Evolutionary conservation across 345 rosid genomes (phyloP), one percentile per base, ranked within the genome.

Genomic region (Triadica sebifera): DNA sequence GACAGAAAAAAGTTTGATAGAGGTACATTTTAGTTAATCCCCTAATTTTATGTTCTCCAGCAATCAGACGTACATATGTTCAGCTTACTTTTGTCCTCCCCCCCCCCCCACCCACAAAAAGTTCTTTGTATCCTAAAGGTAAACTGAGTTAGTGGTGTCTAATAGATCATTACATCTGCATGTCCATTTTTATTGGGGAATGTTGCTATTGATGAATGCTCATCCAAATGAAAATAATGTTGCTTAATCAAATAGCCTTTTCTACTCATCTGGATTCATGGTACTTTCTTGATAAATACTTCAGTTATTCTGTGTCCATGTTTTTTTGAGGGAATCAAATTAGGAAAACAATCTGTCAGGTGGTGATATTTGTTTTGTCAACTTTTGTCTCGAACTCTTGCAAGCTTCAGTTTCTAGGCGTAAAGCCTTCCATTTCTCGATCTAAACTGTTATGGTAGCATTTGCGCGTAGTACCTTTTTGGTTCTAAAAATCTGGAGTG

Each of bases 1-100:
- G 98, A 96, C 83, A 87, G 85, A 83, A 89, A 86, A 57, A 96
- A 91, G 81, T 90, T 83, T 70, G 93, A 89, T 46, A 77, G 43
- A 58, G 99, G 99, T 88, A 84, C 20, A 22, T 45, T 25, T 37
- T 70, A 12, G 56, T 50, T 16, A 17, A 20, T 19, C 43, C 58
- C 47, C n/a, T n/a, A n/a, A 37, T 45, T 45, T 56, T 22, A 10
- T 45, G 12, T 74, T 67, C 77, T 65, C 22, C 56, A 17, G 20
- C 45, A 17, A 6, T 24, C n/a, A 41, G 11, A 12, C 43, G 53
- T 41, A 74, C 20, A 22, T 4, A n/a, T 37, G 4, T 11, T 0
- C 12, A 0, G 1, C 34, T 15, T n/a, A n/a, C 50, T 11, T n/a
- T 34, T 25, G 25, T 22, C 20, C 45, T 9, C 8, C n/a, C n/a